These are phyloP conservation scores for Penicillium sp. DNA, from an alignment of 2,329 filamentous ascomycete species.

Conservation along the genomic window DNA sequence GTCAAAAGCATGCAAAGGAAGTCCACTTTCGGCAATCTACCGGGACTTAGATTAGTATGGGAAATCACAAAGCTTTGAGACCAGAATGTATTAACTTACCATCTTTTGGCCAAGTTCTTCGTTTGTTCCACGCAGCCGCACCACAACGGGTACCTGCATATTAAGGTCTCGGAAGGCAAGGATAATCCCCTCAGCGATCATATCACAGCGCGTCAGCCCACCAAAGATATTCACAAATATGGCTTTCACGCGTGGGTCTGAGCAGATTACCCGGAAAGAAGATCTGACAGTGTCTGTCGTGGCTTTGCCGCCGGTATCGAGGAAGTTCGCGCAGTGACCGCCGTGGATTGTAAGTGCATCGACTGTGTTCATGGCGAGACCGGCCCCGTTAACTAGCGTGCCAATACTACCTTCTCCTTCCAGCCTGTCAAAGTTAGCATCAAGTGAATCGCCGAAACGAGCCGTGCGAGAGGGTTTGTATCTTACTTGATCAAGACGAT, in stretches of 20 bases:
- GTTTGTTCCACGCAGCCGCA: constrained; percentile 75
- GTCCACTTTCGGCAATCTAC: constrained; percentile 67
- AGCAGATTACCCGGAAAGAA: constrained; percentile 73
- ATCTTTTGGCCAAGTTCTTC: constrained; percentile 71
- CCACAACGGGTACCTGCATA: constrained; percentile 73
- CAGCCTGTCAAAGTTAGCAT: constrained; percentile 34
- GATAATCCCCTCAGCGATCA: constrained; percentile 78
- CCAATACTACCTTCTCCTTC: constrained; percentile 68
- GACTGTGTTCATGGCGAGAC: constrained; percentile 88
- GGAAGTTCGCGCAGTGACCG: constrained; percentile 77
- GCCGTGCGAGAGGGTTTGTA: neutral
- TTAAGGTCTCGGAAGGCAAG: constrained; percentile 72
- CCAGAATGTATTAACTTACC: constrained; percentile 38
- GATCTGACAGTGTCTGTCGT: constrained; percentile 79
- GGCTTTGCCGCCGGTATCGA: constrained; percentile 88
- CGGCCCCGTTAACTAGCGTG: constrained; percentile 86
- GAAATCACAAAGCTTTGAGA: neutral
- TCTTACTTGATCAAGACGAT: constrained; percentile 76
- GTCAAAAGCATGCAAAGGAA: constrained; percentile 73
- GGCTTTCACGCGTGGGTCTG: constrained; percentile 72
- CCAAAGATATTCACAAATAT: constrained; percentile 75
- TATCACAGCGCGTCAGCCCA: constrained; percentile 73
- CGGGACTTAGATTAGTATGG: constrained; percentile 13
- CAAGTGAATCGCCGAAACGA: too few relatives aligned
- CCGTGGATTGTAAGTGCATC: constrained; percentile 73